These are phyloP conservation scores for Inga leiocalycina DNA, from an alignment of 306 rosid genomes.

Conservation along the genomic window DNA sequence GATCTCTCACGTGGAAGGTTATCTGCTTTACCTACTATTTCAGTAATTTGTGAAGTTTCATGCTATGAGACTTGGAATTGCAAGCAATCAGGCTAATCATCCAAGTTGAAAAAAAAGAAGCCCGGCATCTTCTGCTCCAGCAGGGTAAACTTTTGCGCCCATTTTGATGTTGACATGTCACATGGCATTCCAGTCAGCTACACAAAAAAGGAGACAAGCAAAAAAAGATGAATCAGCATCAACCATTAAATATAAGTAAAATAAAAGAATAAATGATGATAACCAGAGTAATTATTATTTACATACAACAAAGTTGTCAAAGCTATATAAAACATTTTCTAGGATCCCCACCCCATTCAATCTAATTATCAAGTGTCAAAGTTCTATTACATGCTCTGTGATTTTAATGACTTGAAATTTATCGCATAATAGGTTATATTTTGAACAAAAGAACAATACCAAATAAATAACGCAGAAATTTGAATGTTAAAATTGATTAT, in stretches of 20 bases:
- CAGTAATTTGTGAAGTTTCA: slow-evolving; percentile 2
- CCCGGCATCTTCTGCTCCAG: neutral
- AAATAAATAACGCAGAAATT: neutral
- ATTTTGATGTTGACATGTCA: slow-evolving; percentile 1
- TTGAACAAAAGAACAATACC: neutral
- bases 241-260: neutral
- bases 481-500: neutral
- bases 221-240: neutral
- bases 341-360: neutral
- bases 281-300: neutral
- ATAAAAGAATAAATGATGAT: neutral
- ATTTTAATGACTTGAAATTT: neutral
- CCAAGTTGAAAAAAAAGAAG: neutral
- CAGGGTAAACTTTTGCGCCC: neutral
- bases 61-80: neutral
- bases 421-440: neutral
- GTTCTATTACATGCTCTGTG: neutral
- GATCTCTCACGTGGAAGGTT: slow-evolving; percentile 3
- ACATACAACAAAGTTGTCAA: neutral
- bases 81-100: neutral
- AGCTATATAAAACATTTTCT: neutral
- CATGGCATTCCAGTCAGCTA: slow-evolving; percentile 2
- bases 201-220: neutral
- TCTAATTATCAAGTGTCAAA: neutral
- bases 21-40: neutral